Base-by-base conservation (phyloP, 805 yeast genomes). In the Pichia occidentalis region DNA sequence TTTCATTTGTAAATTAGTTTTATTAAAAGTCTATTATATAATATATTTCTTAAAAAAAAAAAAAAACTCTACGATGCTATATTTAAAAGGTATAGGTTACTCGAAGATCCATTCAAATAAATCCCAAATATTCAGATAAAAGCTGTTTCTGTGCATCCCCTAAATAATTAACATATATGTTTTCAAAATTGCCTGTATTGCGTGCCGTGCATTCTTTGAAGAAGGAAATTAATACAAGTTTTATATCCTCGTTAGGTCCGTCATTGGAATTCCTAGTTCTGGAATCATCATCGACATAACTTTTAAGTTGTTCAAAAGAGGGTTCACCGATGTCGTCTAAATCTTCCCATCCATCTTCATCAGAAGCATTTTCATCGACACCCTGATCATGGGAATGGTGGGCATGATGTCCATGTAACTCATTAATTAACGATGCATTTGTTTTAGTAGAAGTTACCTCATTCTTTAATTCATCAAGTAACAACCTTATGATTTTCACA, bases 281-380 rank as follows among this genome's bases (percentile, higher is more conserved):
- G 17, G 63, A 67, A 33, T 64, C 70, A 2, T 66, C 65, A 25
- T 65, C 72, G 5, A 76, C 73, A 46, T 73, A 82, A 5, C 73
- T 67, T 49, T 75, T 70, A 37, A 83, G 54, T 42, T 77, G 79
- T 18, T 77, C 83, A 52, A 68, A 80, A 33, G 75, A 72, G 4
- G 83, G 74, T 2, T 68, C 73, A 1, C 79, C 83, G 29, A 75
- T 61, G 34, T 77, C 84, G 12, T 80, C 86, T 43, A 80, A 63
- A 49, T 82, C 92, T 49, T 84, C 92, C 88, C 92, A 82, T 1
- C 71, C 86, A 17, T 65, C 80, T 11, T 63, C 75, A 27, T 65
- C 73, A 18, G 53, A 67, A n/a, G 56, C 69, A 24, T 51, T 63
- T 12, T 51, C 75, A 12, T 51, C 68, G 7, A 52, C 68, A 2